Percentiles rank a stretch among this genome's conserved stretches.
Evolutionary conservation across 768 basidiomycete genomes (phyloP).

Genomic region (Atractiella rhizophila): DNA sequence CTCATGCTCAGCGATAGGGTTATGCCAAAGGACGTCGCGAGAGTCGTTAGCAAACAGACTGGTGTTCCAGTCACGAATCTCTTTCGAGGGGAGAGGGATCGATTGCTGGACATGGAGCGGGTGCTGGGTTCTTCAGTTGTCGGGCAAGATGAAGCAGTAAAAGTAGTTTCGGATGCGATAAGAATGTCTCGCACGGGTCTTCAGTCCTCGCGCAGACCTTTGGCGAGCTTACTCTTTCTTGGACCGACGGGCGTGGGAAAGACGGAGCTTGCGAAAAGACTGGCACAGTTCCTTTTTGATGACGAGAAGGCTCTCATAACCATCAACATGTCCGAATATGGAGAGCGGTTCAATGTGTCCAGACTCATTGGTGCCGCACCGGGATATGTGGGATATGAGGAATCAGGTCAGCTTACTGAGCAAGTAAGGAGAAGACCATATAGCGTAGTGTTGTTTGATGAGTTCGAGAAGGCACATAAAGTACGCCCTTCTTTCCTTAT

Average conservation of each 20-base stretch:
- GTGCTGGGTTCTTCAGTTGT: slow-evolving; percentile 45
- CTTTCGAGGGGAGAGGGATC: slow-evolving; percentile 33
- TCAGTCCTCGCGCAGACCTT: slow-evolving; percentile 61
- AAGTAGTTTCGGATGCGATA: slow-evolving; percentile 62
- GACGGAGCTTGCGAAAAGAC: slow-evolving; percentile 68
- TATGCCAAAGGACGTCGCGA: slow-evolving; percentile 65
- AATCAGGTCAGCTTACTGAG: slow-evolving; percentile 31
- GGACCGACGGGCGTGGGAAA: slow-evolving; percentile 26
- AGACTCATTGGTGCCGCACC: slow-evolving; percentile 48
- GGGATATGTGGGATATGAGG: slow-evolving; percentile 70
- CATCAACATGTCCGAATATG: slow-evolving; percentile 5
- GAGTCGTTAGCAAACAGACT: slow-evolving; percentile 75
- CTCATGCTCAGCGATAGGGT: slow-evolving; percentile 46
- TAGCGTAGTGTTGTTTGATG: slow-evolving; percentile 21
- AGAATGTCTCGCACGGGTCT: slow-evolving; percentile 79
- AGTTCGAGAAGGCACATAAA: slow-evolving; percentile 22
- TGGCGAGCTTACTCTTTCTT: slow-evolving; percentile 44
- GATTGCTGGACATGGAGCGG: slow-evolving; percentile 62
- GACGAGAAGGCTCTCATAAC: slow-evolving; percentile 24
- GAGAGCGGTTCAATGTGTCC: not conserved
- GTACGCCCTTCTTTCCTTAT: no score
- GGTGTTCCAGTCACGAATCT: slow-evolving; percentile 28
- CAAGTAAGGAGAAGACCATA: slow-evolving; percentile 14
- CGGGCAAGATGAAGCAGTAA: slow-evolving; percentile 62
- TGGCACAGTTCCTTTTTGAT: slow-evolving; percentile 65